Evolutionary conservation across 2,329 filamentous ascomycete species (phyloP), one percentile per base, ranked within the genome.

Genomic region (Aaosphaeria pasadenensis): DNA sequence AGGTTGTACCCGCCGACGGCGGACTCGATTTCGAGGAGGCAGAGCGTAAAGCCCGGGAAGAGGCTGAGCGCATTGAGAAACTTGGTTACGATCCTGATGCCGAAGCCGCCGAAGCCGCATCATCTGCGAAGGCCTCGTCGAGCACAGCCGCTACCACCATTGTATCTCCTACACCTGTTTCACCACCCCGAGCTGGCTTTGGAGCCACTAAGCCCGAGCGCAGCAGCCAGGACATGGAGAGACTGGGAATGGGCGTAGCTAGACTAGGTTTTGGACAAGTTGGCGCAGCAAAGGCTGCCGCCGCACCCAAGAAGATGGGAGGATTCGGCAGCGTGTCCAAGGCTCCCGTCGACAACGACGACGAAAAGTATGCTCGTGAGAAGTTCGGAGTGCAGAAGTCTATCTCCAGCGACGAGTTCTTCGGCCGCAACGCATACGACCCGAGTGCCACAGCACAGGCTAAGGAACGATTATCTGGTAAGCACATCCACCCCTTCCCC

Each of bases 391-490:
- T 73, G 39, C 94, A 99, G 71, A 97, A 97, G 78, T 89, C 89
- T 59, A 99, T 99, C 58, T 96, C 91, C 0, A 96, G 91, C 0
- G 94, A 99, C 70, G 94, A 99, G 69, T 99, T 95, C 79, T 99
- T 99, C 67, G 91, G 92, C 63, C 92, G 94, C 69, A 89, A 91
- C 45, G 76, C 82, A 47, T 97, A 86, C 71, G 91, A 99, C 67
- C 85, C 91, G 35, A 79, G 79, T 47, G 83, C 87, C 6, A 87
- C 94, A 66, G 79, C 84, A 44, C 92, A 96, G 75, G 92, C 94
- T 60, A 95, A 95, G 77, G 79, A 80, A 28, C 84, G 94, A 38
- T 81, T 99, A 46, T 86, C 90, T 75, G 66, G 66, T 68, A 63
- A 28, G 7, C 17, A 36, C 5, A 7, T 24, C 17, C 39, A 11